Conservation (phyloP, 345 rosid genomes). For the Eucalyptus tenuipes region DNA sequence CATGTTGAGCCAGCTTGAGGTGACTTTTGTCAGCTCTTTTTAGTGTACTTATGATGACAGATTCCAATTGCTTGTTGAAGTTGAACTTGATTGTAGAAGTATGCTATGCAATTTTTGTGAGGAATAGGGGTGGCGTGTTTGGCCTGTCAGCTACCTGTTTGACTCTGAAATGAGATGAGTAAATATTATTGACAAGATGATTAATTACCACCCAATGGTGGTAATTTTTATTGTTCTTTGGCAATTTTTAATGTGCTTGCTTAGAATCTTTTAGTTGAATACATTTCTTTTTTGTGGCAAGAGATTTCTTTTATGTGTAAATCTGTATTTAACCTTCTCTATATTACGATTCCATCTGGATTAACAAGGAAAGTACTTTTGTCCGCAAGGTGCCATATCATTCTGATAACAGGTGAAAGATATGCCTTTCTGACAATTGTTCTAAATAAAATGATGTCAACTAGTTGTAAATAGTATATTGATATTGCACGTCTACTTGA, state of each 20-base stretch:
- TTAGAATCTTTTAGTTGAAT: neutral
- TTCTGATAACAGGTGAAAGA: neutral
- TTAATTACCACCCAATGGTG: neutral
- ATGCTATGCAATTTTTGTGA: neutral
- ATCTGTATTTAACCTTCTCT: neutral
- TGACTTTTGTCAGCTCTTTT: neutral
- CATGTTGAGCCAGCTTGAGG: constrained; percentile 88
- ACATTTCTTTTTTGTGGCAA: neutral
- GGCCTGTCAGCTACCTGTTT: neutral
- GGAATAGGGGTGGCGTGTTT: neutral
- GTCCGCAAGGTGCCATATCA: neutral
- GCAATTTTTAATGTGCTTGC: neutral
- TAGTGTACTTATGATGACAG: neutral
- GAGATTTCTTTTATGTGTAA: neutral
- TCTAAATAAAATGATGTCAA: neutral
- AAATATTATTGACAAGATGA: neutral
- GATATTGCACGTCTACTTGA: neutral
- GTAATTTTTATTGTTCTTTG: neutral
- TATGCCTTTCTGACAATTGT: neutral
- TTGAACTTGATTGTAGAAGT: neutral
- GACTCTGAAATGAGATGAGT: neutral
- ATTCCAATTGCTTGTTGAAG: neutral
- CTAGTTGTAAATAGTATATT: neutral
- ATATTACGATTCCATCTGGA: neutral
- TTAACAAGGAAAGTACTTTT: neutral